phyloP scores from a whole-genome alignment of 805 yeast genomes.

The Kodamaea lidongshanica region DNA sequence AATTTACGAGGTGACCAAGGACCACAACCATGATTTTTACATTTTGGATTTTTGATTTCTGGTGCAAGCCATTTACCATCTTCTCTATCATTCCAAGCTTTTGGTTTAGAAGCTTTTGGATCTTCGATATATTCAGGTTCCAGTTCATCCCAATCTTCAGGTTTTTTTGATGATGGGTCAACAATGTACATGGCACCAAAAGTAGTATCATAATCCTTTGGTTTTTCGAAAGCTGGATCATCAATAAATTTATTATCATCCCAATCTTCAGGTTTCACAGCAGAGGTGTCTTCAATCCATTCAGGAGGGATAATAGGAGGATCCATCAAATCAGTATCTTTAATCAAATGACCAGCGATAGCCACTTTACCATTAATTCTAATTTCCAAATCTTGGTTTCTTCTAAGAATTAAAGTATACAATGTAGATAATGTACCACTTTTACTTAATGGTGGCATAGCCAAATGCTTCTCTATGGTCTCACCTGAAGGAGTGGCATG shows the following conservation, averaged over 20 bases:
- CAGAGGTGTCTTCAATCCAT: constrained; percentile 50
- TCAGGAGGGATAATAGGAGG: constrained; percentile 67
- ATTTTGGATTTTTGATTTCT: constrained; percentile 63
- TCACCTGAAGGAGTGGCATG: constrained; percentile 52
- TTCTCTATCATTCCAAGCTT: constrained; percentile 82
- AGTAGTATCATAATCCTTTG: constrained; percentile 78
- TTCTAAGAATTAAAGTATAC: constrained; percentile 70
- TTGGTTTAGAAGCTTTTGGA: constrained; percentile 63
- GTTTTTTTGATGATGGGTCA: constrained; percentile 64
- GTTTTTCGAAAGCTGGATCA: constrained; percentile 66
- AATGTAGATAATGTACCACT: constrained; percentile 52
- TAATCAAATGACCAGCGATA: constrained; percentile 62
- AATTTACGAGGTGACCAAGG: constrained; percentile 65
- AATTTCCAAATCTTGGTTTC: constrained; percentile 66
- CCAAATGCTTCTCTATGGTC: constrained; percentile 63
- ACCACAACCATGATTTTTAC: constrained; percentile 69
- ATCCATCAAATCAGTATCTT: constrained; percentile 43
- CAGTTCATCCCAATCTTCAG: constrained; percentile 75
- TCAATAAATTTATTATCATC: constrained; percentile 60
- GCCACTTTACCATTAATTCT: constrained; percentile 75
- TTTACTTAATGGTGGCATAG: constrained; percentile 61
- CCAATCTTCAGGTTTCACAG: constrained; percentile 75
- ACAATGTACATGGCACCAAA: constrained; percentile 53
- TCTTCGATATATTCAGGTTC: constrained; percentile 55
- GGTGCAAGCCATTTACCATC: constrained; percentile 85